phyloP scores from a whole-genome alignment of 148 eudicot genomes.

The Arbutus unedo region DNA sequence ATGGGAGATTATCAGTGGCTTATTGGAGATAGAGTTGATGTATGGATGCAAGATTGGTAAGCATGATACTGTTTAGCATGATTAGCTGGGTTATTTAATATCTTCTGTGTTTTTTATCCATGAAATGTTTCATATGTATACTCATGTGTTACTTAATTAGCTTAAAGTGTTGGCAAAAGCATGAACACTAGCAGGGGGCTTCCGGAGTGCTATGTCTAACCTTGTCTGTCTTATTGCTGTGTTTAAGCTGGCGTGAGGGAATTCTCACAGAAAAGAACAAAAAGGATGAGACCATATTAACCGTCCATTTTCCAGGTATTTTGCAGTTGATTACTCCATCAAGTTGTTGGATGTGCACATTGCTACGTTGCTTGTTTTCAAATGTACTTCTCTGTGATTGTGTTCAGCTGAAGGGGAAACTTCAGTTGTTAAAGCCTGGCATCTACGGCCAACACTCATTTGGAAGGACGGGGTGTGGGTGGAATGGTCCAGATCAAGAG shows the following conservation, averaged over 20 bases:
- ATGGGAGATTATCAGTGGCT: slow-evolving; percentile 65
- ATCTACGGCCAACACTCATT: slow-evolving; percentile 72
- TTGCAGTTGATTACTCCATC: neutral
- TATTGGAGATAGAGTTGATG: slow-evolving; percentile 86
- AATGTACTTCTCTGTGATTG: slow-evolving; percentile 1
- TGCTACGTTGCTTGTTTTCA: neutral
- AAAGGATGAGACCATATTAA: slow-evolving; percentile 67
- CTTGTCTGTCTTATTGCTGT: slow-evolving; percentile 17
- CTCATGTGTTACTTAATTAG: neutral
- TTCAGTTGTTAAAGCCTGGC: slow-evolving; percentile 66
- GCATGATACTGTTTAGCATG: slow-evolving; percentile 1
- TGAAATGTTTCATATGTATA: neutral
- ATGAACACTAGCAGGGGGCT: neutral
- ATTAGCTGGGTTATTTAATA: neutral
- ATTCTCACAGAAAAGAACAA: slow-evolving; percentile 65
- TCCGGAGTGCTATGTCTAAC: neutral
- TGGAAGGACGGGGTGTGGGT: slow-evolving; percentile 93
- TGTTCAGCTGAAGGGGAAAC: slow-evolving; percentile 70
- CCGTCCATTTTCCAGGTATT: slow-evolving; percentile 86
- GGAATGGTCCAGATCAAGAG: slow-evolving; percentile 52
- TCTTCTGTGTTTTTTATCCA: neutral
- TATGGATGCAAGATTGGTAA: slow-evolving; percentile 77
- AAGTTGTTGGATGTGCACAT: neutral
- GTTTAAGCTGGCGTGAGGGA: slow-evolving; percentile 92
- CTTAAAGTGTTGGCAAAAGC: neutral